Base-by-base conservation (phyloP, 768 basidiomycete species). In the Kwoniella shandongensis region DNA sequence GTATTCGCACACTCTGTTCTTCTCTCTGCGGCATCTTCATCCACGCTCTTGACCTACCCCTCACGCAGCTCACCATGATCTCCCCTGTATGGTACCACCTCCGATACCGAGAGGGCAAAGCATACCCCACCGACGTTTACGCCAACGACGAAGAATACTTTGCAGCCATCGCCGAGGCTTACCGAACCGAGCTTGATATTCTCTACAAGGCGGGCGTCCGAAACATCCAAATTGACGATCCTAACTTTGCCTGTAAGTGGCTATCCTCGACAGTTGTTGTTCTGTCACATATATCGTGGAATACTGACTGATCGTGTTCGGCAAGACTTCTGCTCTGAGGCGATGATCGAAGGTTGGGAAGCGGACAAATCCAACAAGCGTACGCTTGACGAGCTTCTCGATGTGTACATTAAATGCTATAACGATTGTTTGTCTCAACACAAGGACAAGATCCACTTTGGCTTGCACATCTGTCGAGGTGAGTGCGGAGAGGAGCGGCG, bases 81-180 rank as follows among this genome's bases (percentile, higher is more conserved):
- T 46, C 44, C 44, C 44, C 44, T 17, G 44, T 46, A 4, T 46
- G 44, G 44, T 46, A 46, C 26, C 44, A 46, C 44, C 44, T 46
- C 11, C 44, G 44, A 23, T 46, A 46, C 44, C 44, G 23, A 25
- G 44, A 46, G 44, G 44, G 44, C 23, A 46, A 46, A 27, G 44
- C 44, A 7, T 46, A 46, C 44, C 26, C 44, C 20, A 46, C 20
- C 22, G 44, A 46, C 44, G 23, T 46, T 8, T 46, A 46, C 44
- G 44, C 44, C 26, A 46, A 46, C 44, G 44, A 46, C 26, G 44
- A 46, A 46, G 44, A 46, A 22, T 46, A 46, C 44, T 46, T 46
- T 46, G 44, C 44, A 15, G 44, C 11, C 26, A 46, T 46, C 11
- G 44, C 44, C 11, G 26, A 22, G 13, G 44, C 44, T 12, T 46